Evolutionary conservation across 139 green algal genomes (phyloP).

Genomic region (Tetraselmis chui): DNA sequence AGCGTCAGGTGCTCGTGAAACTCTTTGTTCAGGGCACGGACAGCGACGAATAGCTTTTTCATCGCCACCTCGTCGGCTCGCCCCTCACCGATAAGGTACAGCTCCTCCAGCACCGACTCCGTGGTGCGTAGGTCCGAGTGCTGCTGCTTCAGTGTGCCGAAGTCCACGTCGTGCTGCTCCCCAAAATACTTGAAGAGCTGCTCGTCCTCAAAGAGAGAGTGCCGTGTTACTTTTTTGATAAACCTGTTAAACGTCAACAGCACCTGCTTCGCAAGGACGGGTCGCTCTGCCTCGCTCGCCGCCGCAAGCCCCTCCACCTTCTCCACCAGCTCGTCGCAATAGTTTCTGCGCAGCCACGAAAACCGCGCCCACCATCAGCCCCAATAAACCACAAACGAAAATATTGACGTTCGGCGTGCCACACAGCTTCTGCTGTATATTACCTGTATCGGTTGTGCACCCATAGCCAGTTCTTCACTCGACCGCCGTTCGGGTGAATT

Average conservation of each 20-base stretch:
- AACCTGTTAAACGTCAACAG: slow-evolving; percentile 1
- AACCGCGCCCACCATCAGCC: not conserved
- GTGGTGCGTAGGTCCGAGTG: not conserved
- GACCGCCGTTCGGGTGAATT: slow-evolving; percentile 4
- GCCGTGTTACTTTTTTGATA: not conserved
- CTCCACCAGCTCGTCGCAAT: not conserved
- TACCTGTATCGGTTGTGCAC: slow-evolving; percentile 5
- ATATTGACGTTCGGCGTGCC: too few relatives aligned
- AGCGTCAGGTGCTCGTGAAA: not conserved
- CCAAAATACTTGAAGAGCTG: slow-evolving; percentile 14
- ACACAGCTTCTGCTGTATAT: not conserved
- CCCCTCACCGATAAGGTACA: not conserved
- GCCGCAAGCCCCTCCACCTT: not conserved
- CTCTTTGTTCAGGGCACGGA: not conserved
- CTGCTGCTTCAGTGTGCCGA: not conserved
- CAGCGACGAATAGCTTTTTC: not conserved
- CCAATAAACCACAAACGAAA: not conserved
- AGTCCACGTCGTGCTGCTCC: slow-evolving; percentile 2
- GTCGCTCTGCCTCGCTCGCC: too few relatives aligned
- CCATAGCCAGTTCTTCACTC: slow-evolving; percentile 14
- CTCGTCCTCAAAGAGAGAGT: slow-evolving; percentile 7
- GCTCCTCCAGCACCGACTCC: not conserved
- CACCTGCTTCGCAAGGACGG: not conserved
- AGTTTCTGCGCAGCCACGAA: too few relatives aligned
- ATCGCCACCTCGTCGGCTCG: not conserved